Evolutionary conservation across 345 rosid species (phyloP).

Genomic region (Brassica nigra): DNA sequence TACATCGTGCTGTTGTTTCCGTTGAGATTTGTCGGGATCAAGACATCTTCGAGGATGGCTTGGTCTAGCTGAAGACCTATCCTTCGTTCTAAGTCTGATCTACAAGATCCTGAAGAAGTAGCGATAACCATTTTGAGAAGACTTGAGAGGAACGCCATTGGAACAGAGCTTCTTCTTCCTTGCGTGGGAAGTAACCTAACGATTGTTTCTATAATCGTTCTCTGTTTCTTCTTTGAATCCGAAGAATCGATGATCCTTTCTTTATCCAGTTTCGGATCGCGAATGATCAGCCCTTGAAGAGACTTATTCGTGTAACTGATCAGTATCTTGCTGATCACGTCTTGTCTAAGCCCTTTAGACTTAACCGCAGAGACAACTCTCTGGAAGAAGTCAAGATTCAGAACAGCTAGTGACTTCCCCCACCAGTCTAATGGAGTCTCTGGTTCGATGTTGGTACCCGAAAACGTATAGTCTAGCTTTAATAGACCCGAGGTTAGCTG

Average conservation of each 20-base stretch:
- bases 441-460: constrained; percentile 53
- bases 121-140: constrained; percentile 76
- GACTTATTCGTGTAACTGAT: constrained; percentile 80
- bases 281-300: constrained; percentile 65
- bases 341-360: constrained; percentile 91
- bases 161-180: constrained; percentile 82
- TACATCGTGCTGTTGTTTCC: constrained; percentile 63
- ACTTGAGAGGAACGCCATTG: constrained; percentile 92
- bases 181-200: constrained; percentile 82
- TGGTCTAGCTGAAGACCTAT: constrained; percentile 94
- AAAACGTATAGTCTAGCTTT: constrained; percentile 78
- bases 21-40: constrained; percentile 65
- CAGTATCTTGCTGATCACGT: constrained; percentile 88
- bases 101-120: constrained; percentile 55
- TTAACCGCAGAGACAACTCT: constrained; percentile 78
- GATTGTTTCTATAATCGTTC: constrained; percentile 72
- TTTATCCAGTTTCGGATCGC: constrained; percentile 62
- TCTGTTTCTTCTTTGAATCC: constrained; percentile 77
- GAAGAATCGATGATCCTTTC: constrained; percentile 54
- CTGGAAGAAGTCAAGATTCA: constrained; percentile 81
- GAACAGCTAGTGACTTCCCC: constrained; percentile 75
- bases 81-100: constrained; percentile 82
- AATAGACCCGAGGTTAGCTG: constrained; percentile 87
- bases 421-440: constrained; percentile 91
- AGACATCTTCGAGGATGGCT: constrained; percentile 95